A percentile compares a stretch with the other conserved stretches of the same genome.
Conservation (phyloP, 2,329 filamentous ascomycete genomes). For the Fusarium pininemorale region DNA sequence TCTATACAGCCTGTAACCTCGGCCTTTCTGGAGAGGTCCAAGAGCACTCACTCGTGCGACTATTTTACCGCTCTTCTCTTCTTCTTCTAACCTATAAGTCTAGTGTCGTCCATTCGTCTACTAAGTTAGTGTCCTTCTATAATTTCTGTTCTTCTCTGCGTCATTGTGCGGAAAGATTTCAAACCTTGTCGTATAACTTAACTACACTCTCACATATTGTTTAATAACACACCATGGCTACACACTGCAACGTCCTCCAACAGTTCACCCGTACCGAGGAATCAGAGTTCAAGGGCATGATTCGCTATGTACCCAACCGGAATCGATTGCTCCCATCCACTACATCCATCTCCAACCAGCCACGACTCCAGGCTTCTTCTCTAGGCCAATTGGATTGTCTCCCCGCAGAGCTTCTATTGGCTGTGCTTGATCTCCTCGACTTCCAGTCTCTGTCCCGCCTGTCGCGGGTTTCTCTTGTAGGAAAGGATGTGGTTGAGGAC, state of each 20-base stretch:
- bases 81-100: constrained; percentile 23
- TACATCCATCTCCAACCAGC: constrained; percentile 6
- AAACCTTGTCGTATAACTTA: not conserved
- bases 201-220: not conserved
- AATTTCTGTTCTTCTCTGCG: constrained; percentile 7
- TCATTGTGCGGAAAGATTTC: not conserved
- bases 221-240: constrained; percentile 5
- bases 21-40: constrained; percentile 17
- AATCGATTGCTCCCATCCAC: constrained; percentile 15
- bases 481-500: constrained; percentile 39
- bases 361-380: constrained; percentile 23
- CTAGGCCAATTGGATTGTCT: constrained; percentile 42
- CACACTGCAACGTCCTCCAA: constrained; percentile 6
- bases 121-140: constrained; percentile 11
- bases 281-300: constrained; percentile 34
- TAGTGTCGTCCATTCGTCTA: constrained; percentile 19
- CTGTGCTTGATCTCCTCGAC: constrained; percentile 41
- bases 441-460: constrained; percentile 44
- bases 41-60: constrained; percentile 12
- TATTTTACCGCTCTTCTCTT: constrained; percentile 26
- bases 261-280: constrained; percentile 29
- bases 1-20: constrained; percentile 25
- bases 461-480: constrained; percentile 38
- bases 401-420: constrained; percentile 38
- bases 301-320: constrained; percentile 14